Base-by-base conservation (phyloP, 2,329 filamentous ascomycete genomes). In the Curvularia sp. region DNA sequence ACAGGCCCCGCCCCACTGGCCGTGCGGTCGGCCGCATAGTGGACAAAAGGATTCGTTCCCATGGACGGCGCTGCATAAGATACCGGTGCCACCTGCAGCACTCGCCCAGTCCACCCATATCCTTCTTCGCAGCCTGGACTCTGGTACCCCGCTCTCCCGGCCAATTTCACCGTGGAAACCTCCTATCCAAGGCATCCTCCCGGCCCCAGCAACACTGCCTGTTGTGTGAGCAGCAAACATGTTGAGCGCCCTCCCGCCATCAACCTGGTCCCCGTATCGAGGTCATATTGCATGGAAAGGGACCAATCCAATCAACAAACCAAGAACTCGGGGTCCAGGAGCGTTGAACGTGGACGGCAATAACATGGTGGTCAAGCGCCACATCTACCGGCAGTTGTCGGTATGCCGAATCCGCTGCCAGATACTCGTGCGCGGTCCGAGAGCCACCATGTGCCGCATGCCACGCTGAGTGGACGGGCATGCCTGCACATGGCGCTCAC, bases 361-460 rank as follows among this genome's bases (percentile, higher is more conserved):
- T 18, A 39, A 42, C 31, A n/a, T 6, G 12, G 18, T 18, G 22
- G 28, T n/a, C n/a, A 18, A n/a, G 26, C 35, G 18, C 44, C 24
- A 30, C 1, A 28, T 41, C 47, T 42, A 53, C 31, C 56, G 53
- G 47, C 49, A 48, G 33, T 15, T 15, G 43, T 66, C 65, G 67
- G 67, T 55, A 66, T 66, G 52, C 67, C 65, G 65, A 64, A 51
- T 41, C 13, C 54, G 61, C 61, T 62, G 53, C 50, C 38, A 49
- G 31, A 4, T 28, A 44, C 35, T 35, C 35, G 35, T 47, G 26
- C 41, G 49, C 57, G 63, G 55, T 55, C 65, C 61, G 64, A 55
- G 48, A 22, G 44, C 12, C 51, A 44, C 35, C n/a, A 18, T 26
- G 13, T 33, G 20, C 28, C 22, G 5, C 7, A 42, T 35, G 31